Percentiles rank a stretch among this genome's conserved stretches.
Conservation (phyloP, 306 rosid species). For the Datisca glomerata region DNA sequence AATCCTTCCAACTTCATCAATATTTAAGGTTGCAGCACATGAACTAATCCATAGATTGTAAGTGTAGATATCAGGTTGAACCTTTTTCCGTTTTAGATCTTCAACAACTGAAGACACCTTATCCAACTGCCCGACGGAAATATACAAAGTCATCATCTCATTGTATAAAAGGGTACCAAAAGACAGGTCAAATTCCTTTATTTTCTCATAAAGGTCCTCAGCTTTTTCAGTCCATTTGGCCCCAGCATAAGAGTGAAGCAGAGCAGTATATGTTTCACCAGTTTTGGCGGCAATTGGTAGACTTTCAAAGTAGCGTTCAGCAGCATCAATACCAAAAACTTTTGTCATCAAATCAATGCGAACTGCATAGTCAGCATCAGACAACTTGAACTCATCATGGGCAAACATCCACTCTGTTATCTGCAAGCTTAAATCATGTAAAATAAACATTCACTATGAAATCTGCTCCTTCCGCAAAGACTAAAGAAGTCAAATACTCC, state of each 20-base stretch:
- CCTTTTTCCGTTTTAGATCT: conserved; percentile 48
- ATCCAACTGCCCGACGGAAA: conserved; percentile 77
- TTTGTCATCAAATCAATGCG: conserved; percentile 85
- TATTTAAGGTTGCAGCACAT: conserved; percentile 54
- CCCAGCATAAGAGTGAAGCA: conserved; percentile 76
- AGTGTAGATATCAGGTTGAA: conserved; percentile 70
- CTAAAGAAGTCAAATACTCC: no score
- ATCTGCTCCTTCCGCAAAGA: no score
- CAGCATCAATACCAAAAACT: conserved; percentile 85
- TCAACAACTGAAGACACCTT: conserved; percentile 60
- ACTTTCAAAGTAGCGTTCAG: conserved; percentile 85
- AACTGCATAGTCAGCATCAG: conserved; percentile 63
- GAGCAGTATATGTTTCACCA: conserved; percentile 70
- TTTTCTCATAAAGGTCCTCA: conserved; percentile 53
- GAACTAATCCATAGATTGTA: conserved; percentile 93
- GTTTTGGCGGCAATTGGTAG: conserved; percentile 53
- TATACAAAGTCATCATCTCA: conserved; percentile 91
- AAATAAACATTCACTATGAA: no score
- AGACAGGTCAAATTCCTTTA: conserved; percentile 40
- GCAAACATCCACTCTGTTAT: conserved; percentile 85
- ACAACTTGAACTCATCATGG: conserved; percentile 40
- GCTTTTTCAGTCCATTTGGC: conserved; percentile 72
- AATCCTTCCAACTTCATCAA: conserved; percentile 46
- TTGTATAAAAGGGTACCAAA: conserved; percentile 64
- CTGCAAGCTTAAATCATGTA: conserved; percentile 40